phyloP scores from a whole-genome alignment of 306 rosid genomes.

The Lathyrus sativus region DNA sequence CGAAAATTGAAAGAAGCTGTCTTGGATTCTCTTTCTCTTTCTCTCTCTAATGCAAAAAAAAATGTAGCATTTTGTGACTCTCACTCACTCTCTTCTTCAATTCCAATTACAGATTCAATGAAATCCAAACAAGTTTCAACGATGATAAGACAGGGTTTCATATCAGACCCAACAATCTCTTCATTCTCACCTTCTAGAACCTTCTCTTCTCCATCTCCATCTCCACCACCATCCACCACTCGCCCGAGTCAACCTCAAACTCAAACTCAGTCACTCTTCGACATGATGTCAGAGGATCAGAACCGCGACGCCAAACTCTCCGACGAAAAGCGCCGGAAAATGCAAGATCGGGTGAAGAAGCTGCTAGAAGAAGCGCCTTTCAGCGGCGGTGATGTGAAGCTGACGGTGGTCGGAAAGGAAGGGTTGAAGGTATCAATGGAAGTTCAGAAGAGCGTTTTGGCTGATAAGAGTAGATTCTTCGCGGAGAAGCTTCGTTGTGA shows the following conservation, averaged over 20 bases:
- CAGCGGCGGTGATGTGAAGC: constrained; percentile 60
- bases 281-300: constrained; percentile 73
- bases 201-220: constrained; percentile 38
- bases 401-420: constrained; percentile 68
- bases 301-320: constrained; percentile 48
- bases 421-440: constrained; percentile 77
- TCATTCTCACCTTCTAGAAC: constrained; percentile 71
- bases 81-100: background rate
- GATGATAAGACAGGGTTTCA: constrained; percentile 85
- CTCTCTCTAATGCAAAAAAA: background rate
- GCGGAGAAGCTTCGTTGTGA: constrained; percentile 62
- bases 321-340: constrained; percentile 51
- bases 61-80: background rate
- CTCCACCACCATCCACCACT: constrained; percentile 47
- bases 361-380: constrained; percentile 62
- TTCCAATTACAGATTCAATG: constrained; percentile 38
- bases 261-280: constrained; percentile 64
- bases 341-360: constrained; percentile 54
- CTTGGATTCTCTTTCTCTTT: constrained; percentile 34
- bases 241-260: constrained; percentile 29
- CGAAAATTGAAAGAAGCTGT: background rate
- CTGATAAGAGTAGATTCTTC: constrained; percentile 72
- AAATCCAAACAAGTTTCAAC: constrained; percentile 77
- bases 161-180: constrained; percentile 52
- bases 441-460: constrained; percentile 65